These are phyloP conservation scores for Fraxinus greggii DNA, from an alignment of 305 asterid genomes.

Conservation along the genomic window DNA sequence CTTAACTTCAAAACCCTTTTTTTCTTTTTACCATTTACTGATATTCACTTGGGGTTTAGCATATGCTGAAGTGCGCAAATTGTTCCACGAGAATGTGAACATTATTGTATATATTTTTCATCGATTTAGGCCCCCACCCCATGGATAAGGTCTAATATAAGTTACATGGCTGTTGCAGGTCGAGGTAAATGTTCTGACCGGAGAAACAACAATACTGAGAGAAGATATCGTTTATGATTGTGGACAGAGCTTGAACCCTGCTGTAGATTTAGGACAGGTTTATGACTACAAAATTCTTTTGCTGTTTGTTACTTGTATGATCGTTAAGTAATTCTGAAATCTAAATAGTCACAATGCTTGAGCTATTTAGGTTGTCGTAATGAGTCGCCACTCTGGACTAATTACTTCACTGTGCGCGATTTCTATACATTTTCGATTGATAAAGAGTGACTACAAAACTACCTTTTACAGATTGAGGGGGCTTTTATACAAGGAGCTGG, in stretches of 20 bases:
- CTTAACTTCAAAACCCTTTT: not conserved
- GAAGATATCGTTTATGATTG: slow-evolving; percentile 64
- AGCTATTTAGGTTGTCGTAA: not conserved
- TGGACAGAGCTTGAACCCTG: slow-evolving; percentile 79
- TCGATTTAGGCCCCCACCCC: not conserved
- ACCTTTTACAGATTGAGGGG: slow-evolving; percentile 67
- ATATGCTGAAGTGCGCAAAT: not conserved
- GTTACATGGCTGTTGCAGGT: slow-evolving; percentile 41
- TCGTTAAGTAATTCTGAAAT: not conserved
- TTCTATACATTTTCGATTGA: not conserved
- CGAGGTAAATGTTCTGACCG: slow-evolving; percentile 59
- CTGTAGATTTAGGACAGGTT: slow-evolving; percentile 85
- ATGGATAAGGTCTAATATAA: not conserved
- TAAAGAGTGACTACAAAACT: not conserved
- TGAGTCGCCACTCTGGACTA: not conserved
- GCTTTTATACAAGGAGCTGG: slow-evolving; percentile 80
- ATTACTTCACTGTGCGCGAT: not conserved
- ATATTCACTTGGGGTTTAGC: not conserved
- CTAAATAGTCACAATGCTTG: not conserved
- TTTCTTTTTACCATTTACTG: not conserved
- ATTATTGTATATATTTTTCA: not conserved
- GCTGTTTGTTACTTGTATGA: not conserved
- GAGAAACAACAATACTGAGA: slow-evolving; percentile 55
- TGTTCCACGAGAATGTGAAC: not conserved
- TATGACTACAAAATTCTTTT: not conserved